These are phyloP conservation scores for Carnegiea gigantea DNA, from an alignment of 179 eudicot species.

Conservation along the genomic window DNA sequence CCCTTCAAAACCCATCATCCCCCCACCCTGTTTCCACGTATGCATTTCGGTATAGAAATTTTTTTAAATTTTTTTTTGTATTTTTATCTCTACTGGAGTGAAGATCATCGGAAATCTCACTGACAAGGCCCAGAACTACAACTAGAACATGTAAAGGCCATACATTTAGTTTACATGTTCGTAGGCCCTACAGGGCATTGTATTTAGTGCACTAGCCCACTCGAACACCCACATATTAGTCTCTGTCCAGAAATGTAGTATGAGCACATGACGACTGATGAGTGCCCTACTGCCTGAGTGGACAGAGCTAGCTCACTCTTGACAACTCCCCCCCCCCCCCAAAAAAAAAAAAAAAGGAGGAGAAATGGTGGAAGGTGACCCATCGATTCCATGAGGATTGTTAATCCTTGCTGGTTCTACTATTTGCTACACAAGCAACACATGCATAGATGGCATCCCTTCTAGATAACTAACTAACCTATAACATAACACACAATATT, in stretches of 20 bases:
- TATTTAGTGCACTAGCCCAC: not conserved
- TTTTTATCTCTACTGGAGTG: not conserved
- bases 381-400: no score
- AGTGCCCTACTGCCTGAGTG: not conserved
- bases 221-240: not conserved
- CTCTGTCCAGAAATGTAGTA: not conserved
- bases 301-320: not conserved
- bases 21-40: not conserved
- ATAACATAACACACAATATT: not conserved
- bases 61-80: not conserved
- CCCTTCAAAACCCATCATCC: not conserved
- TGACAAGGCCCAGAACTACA: not conserved
- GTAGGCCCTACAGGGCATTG: not conserved
- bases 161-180: not conserved
- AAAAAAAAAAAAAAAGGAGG: no score
- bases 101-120: not conserved
- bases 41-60: not conserved
- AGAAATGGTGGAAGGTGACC: no score
- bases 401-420: no score
- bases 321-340: not conserved
- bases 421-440: no score
- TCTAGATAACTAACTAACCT: not conserved
- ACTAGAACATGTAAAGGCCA: not conserved
- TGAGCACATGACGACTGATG: not conserved
- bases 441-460: not conserved